Percentiles rank a stretch among this genome's conserved stretches.
Conservation (phyloP, 2,329 filamentous ascomycete genomes). For the Aspergillus spinulosporus region DNA sequence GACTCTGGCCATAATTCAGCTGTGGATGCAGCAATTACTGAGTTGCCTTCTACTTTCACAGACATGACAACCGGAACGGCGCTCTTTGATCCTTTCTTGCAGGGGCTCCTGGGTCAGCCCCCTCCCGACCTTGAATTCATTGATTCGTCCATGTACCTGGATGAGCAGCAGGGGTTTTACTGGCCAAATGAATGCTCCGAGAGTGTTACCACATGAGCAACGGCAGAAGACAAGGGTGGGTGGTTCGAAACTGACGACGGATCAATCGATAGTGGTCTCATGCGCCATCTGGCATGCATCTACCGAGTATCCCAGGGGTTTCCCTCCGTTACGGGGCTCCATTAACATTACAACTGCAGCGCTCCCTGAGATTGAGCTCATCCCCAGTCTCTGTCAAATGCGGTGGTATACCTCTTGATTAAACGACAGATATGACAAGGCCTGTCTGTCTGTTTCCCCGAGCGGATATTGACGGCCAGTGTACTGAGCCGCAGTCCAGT, state of each 20-base stretch:
- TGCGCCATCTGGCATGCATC: background rate
- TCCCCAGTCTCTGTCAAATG: too few relatives aligned
- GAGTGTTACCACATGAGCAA: background rate
- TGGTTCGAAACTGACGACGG: background rate
- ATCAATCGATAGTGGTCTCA: background rate
- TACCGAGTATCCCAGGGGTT: background rate
- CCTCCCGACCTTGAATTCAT: background rate
- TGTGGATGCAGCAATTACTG: background rate
- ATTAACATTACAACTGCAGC: too few relatives aligned
- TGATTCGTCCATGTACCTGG: slow-evolving; percentile 2
- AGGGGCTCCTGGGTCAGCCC: background rate
- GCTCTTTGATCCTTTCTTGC: background rate
- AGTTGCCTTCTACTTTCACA: background rate
- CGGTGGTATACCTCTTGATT: too few relatives aligned
- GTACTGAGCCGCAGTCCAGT: background rate
- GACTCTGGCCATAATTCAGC: background rate
- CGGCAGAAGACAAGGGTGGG: too few relatives aligned
- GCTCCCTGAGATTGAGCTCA: too few relatives aligned
- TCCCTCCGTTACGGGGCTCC: background rate
- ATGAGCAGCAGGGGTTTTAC: background rate
- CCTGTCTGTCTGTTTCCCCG: background rate
- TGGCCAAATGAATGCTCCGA: background rate
- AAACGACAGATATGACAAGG: too few relatives aligned
- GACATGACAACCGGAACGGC: background rate
- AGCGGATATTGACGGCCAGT: background rate